A percentile compares a stretch with the other conserved stretches of the same genome.
Conservation (phyloP, 768 basidiomycete genomes). For the Macrocybe gigantea region DNA sequence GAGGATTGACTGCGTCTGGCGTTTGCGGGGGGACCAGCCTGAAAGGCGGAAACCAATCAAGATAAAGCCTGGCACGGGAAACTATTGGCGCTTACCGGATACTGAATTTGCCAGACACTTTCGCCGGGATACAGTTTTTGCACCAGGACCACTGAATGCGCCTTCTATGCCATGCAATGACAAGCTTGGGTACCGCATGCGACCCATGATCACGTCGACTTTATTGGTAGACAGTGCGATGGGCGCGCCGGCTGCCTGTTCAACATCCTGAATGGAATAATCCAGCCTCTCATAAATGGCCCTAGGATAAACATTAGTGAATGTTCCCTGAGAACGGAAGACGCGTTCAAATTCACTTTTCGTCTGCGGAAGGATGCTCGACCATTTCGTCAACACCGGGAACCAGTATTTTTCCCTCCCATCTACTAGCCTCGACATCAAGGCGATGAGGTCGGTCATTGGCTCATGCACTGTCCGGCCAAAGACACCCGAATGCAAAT, state of each 20-base stretch:
- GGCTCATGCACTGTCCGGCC: constrained; percentile 82
- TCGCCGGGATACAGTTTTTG: constrained; percentile 91
- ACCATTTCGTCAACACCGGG: constrained; percentile 89
- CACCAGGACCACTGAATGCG: constrained; percentile 78
- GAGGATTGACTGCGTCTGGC: constrained; percentile 63
- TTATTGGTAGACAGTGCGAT: constrained; percentile 77
- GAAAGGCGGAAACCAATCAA: neutral
- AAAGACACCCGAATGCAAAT: constrained; percentile 88
- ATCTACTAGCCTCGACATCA: constrained; percentile 84
- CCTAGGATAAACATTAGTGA: constrained; percentile 24
- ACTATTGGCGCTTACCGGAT: constrained; percentile 54
- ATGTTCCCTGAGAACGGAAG: neutral
- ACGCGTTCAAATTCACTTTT: constrained; percentile 41
- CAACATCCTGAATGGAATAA: constrained; percentile 67
- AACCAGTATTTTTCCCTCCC: constrained; percentile 76
- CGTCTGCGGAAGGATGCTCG: constrained; percentile 61
- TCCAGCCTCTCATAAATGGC: constrained; percentile 71
- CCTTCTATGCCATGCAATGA: constrained; percentile 96
- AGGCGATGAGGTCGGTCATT: constrained; percentile 85
- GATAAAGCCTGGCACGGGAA: neutral
- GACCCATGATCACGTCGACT: constrained; percentile 78
- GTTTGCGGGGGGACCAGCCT: constrained; percentile 86
- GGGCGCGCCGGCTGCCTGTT: constrained; percentile 67
- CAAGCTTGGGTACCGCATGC: constrained; percentile 86
- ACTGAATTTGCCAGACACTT: constrained; percentile 88